Base-by-base conservation (phyloP, 73 alveolate species). In the Effrenium voratum region DNA sequence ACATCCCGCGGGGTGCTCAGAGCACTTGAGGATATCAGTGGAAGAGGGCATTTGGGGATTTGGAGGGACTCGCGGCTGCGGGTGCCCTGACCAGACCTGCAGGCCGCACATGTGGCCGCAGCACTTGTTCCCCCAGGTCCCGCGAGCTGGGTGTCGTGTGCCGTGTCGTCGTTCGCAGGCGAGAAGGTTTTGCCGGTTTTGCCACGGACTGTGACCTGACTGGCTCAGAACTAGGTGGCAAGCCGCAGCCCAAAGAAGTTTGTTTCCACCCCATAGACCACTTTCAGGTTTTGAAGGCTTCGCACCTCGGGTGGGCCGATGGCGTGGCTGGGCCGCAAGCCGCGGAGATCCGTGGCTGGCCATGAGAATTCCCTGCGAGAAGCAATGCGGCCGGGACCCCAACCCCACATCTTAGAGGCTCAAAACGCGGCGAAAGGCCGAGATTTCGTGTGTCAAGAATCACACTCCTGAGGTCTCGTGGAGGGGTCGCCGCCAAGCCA, bases 41-140 rank as follows among this genome's bases (percentile, higher is more conserved):
- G 28, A 57, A 57, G 3, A 22, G 28, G 72, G n/a, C 28, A 5
- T 15, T 36, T 63, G 26, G 77, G 77, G 15, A 66, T 66, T n/a
- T n/a, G n/a, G n/a, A n/a, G n/a, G n/a, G n/a, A n/a, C n/a, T n/a
- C n/a, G n/a, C n/a, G n/a, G n/a, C n/a, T n/a, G n/a, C n/a, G n/a
- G 26, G 32, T 36, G 26, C 36, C 10, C 38, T 38, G 40, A n/a
- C 4, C 47, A 46, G 45, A 4, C 13, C 66, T n/a, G 70, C 26
- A 90, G 97, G 97, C 97, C 97, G 34, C 97, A 90, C 32, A 12
- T 90, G n/a, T 90, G 97, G 97, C 97, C 97, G 32, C 97, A 90
- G 59, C 36, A 44, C 3, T 76, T 90, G 26, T 32, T 90, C 28
- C 97, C 97, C 0, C 97, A 90, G 97, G 97, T 57, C 5, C 50